Conservation (phyloP, 1,139 yeast species). For the Hyphopichia buzzinii region DNA sequence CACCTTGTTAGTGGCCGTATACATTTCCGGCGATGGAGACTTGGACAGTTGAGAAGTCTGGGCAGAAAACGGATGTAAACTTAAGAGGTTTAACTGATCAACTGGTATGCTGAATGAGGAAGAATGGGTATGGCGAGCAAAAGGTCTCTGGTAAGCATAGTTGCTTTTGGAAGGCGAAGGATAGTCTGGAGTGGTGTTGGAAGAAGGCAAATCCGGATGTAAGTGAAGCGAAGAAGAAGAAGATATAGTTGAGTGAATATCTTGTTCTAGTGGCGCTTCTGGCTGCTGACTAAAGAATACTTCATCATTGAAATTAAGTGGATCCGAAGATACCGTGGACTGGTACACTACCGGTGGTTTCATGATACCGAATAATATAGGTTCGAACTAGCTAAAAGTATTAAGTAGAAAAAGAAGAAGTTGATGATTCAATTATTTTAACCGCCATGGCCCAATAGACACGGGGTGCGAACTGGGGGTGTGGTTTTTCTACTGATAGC, state of each 20-base stretch:
- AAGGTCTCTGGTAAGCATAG: constrained; percentile 2
- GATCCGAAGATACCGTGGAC: constrained; percentile 8
- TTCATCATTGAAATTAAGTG: constrained; percentile 21
- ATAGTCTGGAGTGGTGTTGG: constrained; percentile 7
- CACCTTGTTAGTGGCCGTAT: constrained; percentile 3
- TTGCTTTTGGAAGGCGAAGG: constrained; percentile 5
- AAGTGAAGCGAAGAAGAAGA: background rate
- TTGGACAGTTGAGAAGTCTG: background rate
- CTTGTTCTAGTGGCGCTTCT: constrained; percentile 1
- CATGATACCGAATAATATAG: constrained; percentile 3
- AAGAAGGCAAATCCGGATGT: constrained; percentile 4
- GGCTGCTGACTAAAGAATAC: constrained; percentile 16
- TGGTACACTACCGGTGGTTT: constrained; percentile 2
- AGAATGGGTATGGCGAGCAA: constrained; percentile 4
- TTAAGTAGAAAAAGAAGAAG: background rate
- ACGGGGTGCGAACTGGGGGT: constrained; percentile 1
- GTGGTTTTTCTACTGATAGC: background rate
- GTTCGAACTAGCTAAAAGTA: background rate
- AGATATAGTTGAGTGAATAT: constrained; percentile 4
- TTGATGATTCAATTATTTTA: background rate
- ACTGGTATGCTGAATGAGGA: constrained; percentile 17
- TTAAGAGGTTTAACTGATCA: constrained; percentile 31
- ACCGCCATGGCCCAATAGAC: background rate
- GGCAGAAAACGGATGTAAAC: constrained; percentile 13
- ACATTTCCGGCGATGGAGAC: constrained; percentile 5